A percentile compares a stretch with the other conserved stretches of the same genome.
Evolutionary conservation across 2,329 filamentous ascomycete species (phyloP).

Genomic region (Lachnellula subtilissima): DNA sequence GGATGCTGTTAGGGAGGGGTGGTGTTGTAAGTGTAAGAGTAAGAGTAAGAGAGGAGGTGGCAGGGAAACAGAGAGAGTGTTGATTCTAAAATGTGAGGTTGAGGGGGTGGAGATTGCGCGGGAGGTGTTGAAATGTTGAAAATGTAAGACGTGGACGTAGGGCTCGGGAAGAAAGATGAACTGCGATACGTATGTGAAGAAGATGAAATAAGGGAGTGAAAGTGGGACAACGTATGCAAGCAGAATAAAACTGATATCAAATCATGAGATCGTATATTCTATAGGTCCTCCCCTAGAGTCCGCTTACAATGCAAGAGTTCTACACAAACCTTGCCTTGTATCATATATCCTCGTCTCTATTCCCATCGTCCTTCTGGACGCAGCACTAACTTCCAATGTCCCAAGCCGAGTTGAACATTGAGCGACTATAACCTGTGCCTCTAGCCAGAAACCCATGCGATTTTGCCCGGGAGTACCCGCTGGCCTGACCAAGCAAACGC

Average conservation of each 20-base stretch:
- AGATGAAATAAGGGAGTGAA: background rate
- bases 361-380: background rate
- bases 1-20: slow-evolving; percentile 12
- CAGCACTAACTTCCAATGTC: too few relatives aligned
- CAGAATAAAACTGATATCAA: background rate
- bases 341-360: background rate
- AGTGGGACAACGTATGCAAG: background rate
- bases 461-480: too few relatives aligned
- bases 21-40: background rate
- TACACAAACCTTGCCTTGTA: background rate
- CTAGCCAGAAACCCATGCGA: too few relatives aligned
- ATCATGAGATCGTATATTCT: slow-evolving; percentile 14
- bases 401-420: too few relatives aligned
- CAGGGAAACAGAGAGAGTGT: background rate
- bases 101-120: background rate
- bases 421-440: too few relatives aligned
- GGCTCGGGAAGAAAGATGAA: background rate
- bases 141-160: background rate
- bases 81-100: background rate
- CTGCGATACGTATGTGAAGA: background rate
- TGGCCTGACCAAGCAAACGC: background rate
- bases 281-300: slow-evolving; percentile 2
- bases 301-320: slow-evolving; percentile 7
- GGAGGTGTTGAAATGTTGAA: background rate
- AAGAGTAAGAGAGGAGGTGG: background rate